These are phyloP conservation scores for Penicillium cosmopolitanum DNA, from an alignment of 495 filamentous ascomycete species.

Conservation along the genomic window DNA sequence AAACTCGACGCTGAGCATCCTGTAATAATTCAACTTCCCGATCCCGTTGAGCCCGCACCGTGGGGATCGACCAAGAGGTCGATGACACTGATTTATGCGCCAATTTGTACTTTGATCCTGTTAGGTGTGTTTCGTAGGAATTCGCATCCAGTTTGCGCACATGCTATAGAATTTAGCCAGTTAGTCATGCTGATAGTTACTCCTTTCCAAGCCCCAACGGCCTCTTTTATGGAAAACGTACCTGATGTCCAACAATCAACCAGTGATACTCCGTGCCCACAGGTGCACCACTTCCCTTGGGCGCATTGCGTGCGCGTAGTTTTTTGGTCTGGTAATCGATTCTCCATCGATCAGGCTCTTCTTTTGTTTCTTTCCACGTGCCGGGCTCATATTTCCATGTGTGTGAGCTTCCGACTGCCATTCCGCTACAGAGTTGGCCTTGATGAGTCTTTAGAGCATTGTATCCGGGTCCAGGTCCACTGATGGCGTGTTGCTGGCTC, in stretches of 20 bases:
- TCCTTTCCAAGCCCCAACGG: too few species aligned
- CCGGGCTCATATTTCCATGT: conserved; percentile 40
- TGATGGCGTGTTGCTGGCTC: conserved; percentile 3
- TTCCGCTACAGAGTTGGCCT: conserved; percentile 37
- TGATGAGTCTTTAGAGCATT: conserved; percentile 35
- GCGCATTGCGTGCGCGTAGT: conserved; percentile 32
- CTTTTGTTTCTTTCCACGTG: conserved; percentile 39
- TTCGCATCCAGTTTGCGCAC: conserved; percentile 42
- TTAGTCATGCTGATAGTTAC: not conserved
- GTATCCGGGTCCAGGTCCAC: conserved; percentile 22
- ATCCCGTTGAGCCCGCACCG: conserved; percentile 39
- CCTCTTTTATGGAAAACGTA: conserved; percentile 3
- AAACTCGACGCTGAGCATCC: conserved; percentile 35
- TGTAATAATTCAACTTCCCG: conserved; percentile 38
- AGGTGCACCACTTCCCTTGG: conserved; percentile 36
- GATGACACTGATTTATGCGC: conserved; percentile 35
- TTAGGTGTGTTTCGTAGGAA: conserved; percentile 41
- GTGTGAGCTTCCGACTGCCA: conserved; percentile 38
- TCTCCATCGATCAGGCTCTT: conserved; percentile 39
- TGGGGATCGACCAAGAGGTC: conserved; percentile 39
- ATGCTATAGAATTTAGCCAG: conserved; percentile 21
- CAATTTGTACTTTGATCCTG: conserved; percentile 43
- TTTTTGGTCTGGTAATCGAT: conserved; percentile 39
- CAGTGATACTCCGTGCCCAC: conserved; percentile 44
- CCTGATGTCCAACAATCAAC: conserved; percentile 43